A percentile compares a stretch with the other conserved stretches of the same genome.
These are phyloP conservation scores for Penicillium dipodomyicola DNA, from an alignment of 495 filamentous ascomycete species.

Conservation along the genomic window DNA sequence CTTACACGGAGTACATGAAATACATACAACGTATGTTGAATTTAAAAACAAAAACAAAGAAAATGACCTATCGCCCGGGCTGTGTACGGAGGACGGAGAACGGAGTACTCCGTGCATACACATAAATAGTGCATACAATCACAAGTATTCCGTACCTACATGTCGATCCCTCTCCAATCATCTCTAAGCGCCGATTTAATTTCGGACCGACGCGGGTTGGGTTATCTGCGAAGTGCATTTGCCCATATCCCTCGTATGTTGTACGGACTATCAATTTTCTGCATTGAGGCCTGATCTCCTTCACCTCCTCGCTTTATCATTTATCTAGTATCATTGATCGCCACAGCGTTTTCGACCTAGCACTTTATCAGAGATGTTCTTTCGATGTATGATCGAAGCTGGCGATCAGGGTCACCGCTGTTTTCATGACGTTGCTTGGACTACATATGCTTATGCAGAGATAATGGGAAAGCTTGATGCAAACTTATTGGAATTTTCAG, in stretches of 20 bases:
- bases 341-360: not conserved
- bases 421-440: not conserved
- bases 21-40: not conserved
- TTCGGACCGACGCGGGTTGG: not conserved
- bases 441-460: not conserved
- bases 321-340: not conserved
- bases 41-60: no score
- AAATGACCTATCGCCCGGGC: slow-evolving; percentile 1
- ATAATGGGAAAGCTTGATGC: not conserved
- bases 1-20: not conserved
- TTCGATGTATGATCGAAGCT: not conserved
- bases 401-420: not conserved
- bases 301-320: not conserved
- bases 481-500: not conserved
- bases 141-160: no score
- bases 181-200: not conserved
- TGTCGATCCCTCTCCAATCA: not conserved
- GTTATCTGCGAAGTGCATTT: no score
- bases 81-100: not conserved
- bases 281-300: not conserved
- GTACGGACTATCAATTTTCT: not conserved
- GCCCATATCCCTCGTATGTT: no score
- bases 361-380: not conserved
- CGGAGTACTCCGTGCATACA: not conserved
- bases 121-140: not conserved